Base-by-base conservation (phyloP, 768 basidiomycete genomes). In the Auriculariales sp. region DNA sequence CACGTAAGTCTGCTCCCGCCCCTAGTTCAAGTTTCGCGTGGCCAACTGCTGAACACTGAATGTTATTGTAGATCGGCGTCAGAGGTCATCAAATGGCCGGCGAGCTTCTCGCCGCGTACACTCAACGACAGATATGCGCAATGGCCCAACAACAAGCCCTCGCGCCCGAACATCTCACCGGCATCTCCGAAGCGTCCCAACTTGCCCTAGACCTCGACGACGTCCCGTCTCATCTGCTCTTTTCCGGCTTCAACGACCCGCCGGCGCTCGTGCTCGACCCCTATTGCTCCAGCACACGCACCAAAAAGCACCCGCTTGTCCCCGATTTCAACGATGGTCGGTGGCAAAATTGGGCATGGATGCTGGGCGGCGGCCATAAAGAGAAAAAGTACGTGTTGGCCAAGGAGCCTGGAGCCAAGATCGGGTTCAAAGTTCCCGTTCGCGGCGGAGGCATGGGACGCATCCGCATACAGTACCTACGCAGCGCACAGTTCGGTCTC, bases 311-410 rank as follows among this genome's bases (percentile, higher is more conserved):
- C 29, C 49, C 49, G 10, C 47, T 54, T 19, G 31, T 33, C 27
- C 53, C 53, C 15, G 47, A 35, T 17, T 34, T 51, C 32, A 42
- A 30, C 29, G 47, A 54, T 19, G 53, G 53, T 9, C 17, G 22
- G 7, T 54, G 53, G 53, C 36, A 42, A 9, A 24, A 28, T 25
- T 44, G 39, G 39, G 11, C 33, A 45, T 54, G 10, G 19, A 27
- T 9, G 5, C 19, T 28, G 17, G 12, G 28, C 17, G 28, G 12
- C 6, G 29, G 14, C n/a, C n/a, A n/a, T 46, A 48, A 14, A 3
- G 50, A 48, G 27, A 54, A 54, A 29, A 39, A 31, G 12, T 54
- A 54, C 35, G 17, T 54, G 9, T 6, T 33, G 22, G 53, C 50
- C 1, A 48, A 22, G 10, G 33, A 54, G 36, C 45, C 45, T 5